These are phyloP conservation scores for Pascua guehoae DNA, from an alignment of 1,284 basidiomycete genomes.

Conservation along the genomic window DNA sequence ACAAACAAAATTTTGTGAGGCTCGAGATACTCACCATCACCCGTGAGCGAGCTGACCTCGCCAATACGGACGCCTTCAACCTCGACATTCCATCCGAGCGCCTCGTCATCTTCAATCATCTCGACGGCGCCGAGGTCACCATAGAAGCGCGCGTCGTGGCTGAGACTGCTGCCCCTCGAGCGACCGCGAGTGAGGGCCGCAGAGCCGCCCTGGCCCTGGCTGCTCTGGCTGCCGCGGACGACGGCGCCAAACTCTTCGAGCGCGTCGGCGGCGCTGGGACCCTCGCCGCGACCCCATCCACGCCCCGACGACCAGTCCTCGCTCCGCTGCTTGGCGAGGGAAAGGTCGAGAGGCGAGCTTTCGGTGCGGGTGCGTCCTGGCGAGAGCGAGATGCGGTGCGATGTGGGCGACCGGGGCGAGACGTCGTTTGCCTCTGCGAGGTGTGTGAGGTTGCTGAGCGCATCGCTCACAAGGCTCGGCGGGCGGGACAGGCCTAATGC, in stretches of 20 bases:
- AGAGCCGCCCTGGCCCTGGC: constrained; percentile 21
- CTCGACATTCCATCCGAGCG: constrained; percentile 39
- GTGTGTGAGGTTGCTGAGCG: constrained; percentile 29
- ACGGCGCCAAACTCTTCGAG: constrained; percentile 43
- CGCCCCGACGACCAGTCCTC: constrained; percentile 44
- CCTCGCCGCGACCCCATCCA: constrained; percentile 40
- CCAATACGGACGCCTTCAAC: constrained; percentile 43
- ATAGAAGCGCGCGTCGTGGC: constrained; percentile 36
- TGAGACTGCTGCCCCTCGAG: constrained; percentile 36
- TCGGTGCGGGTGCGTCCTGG: constrained; percentile 20
- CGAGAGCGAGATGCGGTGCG: too few species aligned
- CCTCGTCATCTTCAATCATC: constrained; percentile 19
- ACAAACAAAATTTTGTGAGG: too few species aligned
- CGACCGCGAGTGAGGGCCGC: constrained; percentile 8
- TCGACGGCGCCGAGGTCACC: constrained; percentile 5
- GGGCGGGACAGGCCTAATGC: constrained; percentile 31
- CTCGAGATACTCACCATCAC: constrained; percentile 34
- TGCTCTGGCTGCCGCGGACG: constrained; percentile 29
- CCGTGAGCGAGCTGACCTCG: constrained; percentile 41
- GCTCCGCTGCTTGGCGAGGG: constrained; percentile 16
- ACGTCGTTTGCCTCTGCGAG: constrained; percentile 33
- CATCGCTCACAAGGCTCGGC: constrained; percentile 26
- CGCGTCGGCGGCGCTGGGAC: constrained; percentile 36
- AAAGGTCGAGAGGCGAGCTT: constrained; percentile 8
- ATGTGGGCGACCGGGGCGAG: constrained; percentile 3